These are phyloP conservation scores for Neurospora hispaniola DNA, from an alignment of 495 filamentous ascomycete genomes.

Conservation along the genomic window DNA sequence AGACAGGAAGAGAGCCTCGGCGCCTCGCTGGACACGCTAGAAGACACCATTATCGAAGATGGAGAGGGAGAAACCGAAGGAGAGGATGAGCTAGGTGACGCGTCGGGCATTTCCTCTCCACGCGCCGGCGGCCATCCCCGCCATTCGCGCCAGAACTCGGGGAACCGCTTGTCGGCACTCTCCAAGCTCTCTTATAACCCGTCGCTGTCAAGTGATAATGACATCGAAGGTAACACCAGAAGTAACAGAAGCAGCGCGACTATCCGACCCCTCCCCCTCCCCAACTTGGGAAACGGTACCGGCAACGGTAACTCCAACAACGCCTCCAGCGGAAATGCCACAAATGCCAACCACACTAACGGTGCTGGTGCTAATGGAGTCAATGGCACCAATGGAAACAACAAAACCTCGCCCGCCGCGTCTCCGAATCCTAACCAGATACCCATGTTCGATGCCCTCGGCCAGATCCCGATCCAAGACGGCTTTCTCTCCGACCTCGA, in stretches of 20 bases:
- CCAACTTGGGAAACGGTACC: slow-evolving; percentile 13
- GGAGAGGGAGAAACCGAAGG: slow-evolving; percentile 36
- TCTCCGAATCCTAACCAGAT: not conserved
- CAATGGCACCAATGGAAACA: slow-evolving; percentile 12
- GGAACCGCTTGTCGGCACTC: slow-evolving; percentile 53
- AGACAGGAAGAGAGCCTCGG: not conserved
- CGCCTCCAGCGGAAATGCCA: slow-evolving; percentile 1
- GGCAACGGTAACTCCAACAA: slow-evolving; percentile 6
- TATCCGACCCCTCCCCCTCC: slow-evolving; percentile 47
- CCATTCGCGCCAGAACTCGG: slow-evolving; percentile 52
- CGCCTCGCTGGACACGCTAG: slow-evolving; percentile 31
- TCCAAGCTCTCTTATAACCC: slow-evolving; percentile 47
- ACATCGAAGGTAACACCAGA: slow-evolving; percentile 47
- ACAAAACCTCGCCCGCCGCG: slow-evolving; percentile 6
- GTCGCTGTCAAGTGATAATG: slow-evolving; percentile 29
- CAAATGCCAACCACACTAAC: not conserved
- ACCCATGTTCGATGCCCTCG: slow-evolving; percentile 3
- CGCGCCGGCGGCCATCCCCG: slow-evolving; percentile 42
- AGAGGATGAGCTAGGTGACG: slow-evolving; percentile 34
- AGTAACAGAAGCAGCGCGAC: slow-evolving; percentile 89
- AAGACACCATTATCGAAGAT: slow-evolving; percentile 78
- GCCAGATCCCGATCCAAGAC: slow-evolving; percentile 17
- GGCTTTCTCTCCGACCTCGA: slow-evolving; percentile 49
- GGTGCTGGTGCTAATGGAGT: slow-evolving; percentile 19
- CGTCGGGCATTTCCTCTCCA: slow-evolving; percentile 26